Base-by-base conservation (phyloP, 1,284 basidiomycete genomes). In the Sphagnurus paluster region DNA sequence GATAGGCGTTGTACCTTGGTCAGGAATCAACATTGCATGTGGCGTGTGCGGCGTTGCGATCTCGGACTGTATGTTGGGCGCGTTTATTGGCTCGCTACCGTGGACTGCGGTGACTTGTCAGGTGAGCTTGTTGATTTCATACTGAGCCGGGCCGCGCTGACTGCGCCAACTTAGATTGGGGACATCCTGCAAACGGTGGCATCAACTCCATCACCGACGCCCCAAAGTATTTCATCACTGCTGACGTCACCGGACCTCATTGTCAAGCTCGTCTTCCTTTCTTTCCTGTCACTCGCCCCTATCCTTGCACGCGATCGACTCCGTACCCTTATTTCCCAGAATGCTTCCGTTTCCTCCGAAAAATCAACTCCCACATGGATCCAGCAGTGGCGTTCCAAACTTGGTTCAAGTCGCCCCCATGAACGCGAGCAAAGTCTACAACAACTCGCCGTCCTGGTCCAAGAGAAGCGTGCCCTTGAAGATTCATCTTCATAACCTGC, bases 21-120 rank as follows among this genome's bases (percentile, higher is more conserved):
- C 89, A 43, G 93, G 90, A 44, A 92, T 96, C 72, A 96, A 96
- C 63, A 88, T 96, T 48, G 93, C 93, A 24, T 93, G 88, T 64
- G 92, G 92, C 38, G 90, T 94, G 13, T 90, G 90, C 56, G 86
- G 88, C 25, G 90, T 96, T 19, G 71, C 81, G 5, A 60, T 89
- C 39, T 61, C 69, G 45, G 86, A 93, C 60, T 93, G 90, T 65
- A 75, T 85, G 58, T 71, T 91, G 20, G 89, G 88, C 32, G 75
- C 83, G 48, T 93, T 88, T 75, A 91, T 92, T 56, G 91, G 81
- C 45, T 83, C 74, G 59, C 72, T 83, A 56, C 93, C 80, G 24
- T 93, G 80, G 92, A 95, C 80, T 56, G 89, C 81, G 47, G 92
- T 82, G 59, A 91, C 83, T 66, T 94, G 93, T 65, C 89, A 90